A percentile compares a stretch with the other conserved stretches of the same genome.
phyloP scores from a whole-genome alignment of 441 rosid species.

The Mallotus japonicus region DNA sequence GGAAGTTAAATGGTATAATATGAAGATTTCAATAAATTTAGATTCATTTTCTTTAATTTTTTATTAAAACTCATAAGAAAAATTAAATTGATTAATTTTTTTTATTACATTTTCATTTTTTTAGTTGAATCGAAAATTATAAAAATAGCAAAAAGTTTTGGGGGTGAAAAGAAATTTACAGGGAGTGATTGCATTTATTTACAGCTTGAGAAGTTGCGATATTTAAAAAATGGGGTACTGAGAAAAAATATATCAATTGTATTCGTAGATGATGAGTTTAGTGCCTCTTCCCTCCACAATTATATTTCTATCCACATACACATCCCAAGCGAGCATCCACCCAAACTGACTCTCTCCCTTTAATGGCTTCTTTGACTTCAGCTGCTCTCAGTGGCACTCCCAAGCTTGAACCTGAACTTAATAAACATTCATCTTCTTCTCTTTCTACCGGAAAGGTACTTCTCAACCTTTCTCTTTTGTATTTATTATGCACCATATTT shows the following conservation, averaged over 20 bases:
- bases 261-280: no score
- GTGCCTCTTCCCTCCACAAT: conserved; percentile 10
- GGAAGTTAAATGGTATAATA: no score
- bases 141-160: not conserved
- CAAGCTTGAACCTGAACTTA: conserved; percentile 36
- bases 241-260: no score
- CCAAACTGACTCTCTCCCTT: not conserved
- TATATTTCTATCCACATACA: not conserved
- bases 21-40: no score
- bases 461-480: not conserved
- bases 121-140: not conserved
- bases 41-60: no score
- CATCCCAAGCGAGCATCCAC: not conserved
- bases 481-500: not conserved
- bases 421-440: conserved; percentile 28
- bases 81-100: no score
- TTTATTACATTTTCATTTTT: no score
- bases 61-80: no score
- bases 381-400: conserved; percentile 24
- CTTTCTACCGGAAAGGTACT: conserved; percentile 35
- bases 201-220: not conserved
- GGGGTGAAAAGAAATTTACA: not conserved
- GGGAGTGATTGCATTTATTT: not conserved
- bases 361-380: conserved; percentile 48
- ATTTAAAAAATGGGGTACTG: no score